These are phyloP conservation scores for Nitzschia sp. DNA, from an alignment of 108 stramenopile species.

Conservation along the genomic window DNA sequence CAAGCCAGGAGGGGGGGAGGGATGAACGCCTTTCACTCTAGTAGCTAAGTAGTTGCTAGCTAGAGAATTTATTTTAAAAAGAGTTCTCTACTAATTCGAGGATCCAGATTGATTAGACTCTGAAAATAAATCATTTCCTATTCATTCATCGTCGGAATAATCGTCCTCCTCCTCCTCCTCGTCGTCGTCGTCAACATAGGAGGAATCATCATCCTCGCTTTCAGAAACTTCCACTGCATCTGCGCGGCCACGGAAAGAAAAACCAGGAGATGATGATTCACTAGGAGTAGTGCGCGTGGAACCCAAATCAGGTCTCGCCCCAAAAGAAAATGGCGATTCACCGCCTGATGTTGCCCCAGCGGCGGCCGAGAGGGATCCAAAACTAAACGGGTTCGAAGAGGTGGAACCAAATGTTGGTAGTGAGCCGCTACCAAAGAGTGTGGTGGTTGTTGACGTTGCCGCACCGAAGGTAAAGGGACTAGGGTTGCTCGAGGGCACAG, in stretches of 20 bases:
- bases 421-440: neutral
- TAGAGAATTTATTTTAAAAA: too few relatives aligned
- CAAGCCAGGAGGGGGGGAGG: too few relatives aligned
- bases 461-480: conserved; percentile 5
- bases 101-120: too few relatives aligned
- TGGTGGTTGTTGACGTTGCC: neutral
- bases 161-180: neutral
- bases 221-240: too few relatives aligned
- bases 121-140: too few relatives aligned
- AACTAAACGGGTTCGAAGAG: neutral
- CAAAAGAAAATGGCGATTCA: neutral
- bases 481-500: neutral
- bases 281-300: neutral
- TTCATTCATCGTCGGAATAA: neutral
- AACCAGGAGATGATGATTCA: neutral
- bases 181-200: neutral
- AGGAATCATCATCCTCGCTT: neutral
- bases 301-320: neutral
- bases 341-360: neutral
- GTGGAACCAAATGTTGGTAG: neutral
- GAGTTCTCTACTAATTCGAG: too few relatives aligned
- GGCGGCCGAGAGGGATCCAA: neutral
- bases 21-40: too few relatives aligned
- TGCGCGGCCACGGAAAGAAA: neutral
- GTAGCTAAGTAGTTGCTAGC: too few relatives aligned